Evolutionary conservation across 352 stramenopile species (phyloP).

Genomic region (Globisporangium polare): DNA sequence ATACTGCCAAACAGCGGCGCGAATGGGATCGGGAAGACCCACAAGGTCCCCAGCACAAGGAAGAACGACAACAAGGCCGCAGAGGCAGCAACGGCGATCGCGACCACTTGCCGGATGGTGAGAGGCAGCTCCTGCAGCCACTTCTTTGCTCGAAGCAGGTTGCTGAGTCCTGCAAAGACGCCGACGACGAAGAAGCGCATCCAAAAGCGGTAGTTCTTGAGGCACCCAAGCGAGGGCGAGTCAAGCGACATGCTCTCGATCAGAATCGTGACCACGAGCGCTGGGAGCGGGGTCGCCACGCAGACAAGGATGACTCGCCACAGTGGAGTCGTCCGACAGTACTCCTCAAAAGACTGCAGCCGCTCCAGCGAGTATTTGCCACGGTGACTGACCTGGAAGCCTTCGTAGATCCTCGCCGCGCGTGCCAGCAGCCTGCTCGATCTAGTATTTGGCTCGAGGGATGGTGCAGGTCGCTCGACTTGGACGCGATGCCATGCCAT

Average conservation of each 20-base stretch:
- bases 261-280: not conserved
- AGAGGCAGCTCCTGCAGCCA: not conserved
- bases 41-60: not conserved
- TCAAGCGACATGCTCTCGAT: not conserved
- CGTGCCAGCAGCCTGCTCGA: not conserved
- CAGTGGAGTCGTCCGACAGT: not conserved
- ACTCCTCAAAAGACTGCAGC: not conserved
- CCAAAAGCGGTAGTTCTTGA: not conserved
- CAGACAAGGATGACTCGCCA: not conserved
- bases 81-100: not conserved
- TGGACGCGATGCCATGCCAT: not conserved
- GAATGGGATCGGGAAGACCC: slow-evolving; percentile 1
- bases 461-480: not conserved
- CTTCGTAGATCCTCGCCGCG: not conserved
- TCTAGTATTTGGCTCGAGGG: not conserved
- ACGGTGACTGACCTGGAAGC: not conserved
- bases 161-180: not conserved
- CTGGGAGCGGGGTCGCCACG: not conserved
- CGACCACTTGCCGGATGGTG: not conserved
- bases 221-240: not conserved
- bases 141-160: not conserved
- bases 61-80: not conserved
- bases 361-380: not conserved
- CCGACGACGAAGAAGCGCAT: not conserved
- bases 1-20: not conserved